Conservation (phyloP, 2,329 filamentous ascomycete genomes). For the Ophiostoma tasmaniense region DNA sequence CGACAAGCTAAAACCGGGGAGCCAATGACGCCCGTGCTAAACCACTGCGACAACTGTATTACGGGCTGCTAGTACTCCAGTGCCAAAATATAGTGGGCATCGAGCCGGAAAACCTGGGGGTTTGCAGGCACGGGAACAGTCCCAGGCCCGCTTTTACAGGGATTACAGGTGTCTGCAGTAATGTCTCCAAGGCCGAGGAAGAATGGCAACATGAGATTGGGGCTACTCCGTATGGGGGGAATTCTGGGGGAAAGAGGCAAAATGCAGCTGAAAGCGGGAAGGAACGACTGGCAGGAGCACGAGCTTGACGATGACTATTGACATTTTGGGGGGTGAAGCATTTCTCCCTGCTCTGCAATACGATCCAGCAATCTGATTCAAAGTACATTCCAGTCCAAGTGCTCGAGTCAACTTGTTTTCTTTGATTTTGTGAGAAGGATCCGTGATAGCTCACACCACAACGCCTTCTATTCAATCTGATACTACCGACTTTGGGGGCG, state of each 20-base stretch:
- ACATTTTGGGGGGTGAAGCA: not conserved
- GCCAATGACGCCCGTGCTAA: conserved; percentile 1
- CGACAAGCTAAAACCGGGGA: too few species aligned
- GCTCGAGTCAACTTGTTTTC: not conserved
- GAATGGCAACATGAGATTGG: not conserved
- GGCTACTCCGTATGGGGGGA: not conserved
- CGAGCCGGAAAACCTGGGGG: conserved; percentile 9
- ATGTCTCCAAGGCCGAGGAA: not conserved
- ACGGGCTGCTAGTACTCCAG: not conserved
- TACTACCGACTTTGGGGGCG: not conserved
- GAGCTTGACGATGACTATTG: conserved; percentile 8
- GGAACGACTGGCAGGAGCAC: conserved; percentile 8
- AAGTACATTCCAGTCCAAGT: not conserved
- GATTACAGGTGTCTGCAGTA: not conserved
- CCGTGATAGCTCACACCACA: not conserved
- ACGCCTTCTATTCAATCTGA: not conserved
- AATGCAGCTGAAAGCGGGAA: conserved; percentile 10
- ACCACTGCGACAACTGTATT: not conserved
- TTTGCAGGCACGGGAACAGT: not conserved
- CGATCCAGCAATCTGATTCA: not conserved
- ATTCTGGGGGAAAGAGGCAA: conserved; percentile 3
- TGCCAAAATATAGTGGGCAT: not conserved
- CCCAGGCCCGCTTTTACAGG: conserved; percentile 18
- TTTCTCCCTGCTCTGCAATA: not conserved
- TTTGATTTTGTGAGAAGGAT: not conserved